Base-by-base conservation (phyloP, 202 grass and related monocot species). In the Zoysia matrella region DNA sequence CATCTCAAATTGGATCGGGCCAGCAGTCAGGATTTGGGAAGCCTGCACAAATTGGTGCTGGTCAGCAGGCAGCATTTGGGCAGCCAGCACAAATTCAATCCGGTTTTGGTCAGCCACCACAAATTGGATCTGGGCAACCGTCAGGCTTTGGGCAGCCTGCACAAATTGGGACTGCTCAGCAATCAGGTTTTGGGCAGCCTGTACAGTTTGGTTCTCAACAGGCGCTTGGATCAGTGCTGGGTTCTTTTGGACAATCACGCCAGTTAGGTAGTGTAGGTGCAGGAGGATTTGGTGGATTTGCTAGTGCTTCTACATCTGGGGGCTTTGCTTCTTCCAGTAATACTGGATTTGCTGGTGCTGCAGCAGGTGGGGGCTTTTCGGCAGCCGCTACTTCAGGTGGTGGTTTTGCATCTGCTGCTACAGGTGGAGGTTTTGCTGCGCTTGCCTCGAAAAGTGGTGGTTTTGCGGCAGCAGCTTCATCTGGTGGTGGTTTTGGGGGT, bases 201-300 rank as follows among this genome's bases (percentile, higher is more conserved):
- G 73, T 89, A 80, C 95, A 95, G 53, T 87, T 98, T 81, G 95
- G 89, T 84, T 77, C 87, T 77, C 90, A 94, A 79, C 92, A 95
- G 80, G 92, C 72, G 0, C 88, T 98, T 82, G 92, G 92, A 72
- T 95, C 89, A 72, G 95, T 91, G 82, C 84, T 94, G 67, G 92
- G 94, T 80, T 84, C 94, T 88, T 97, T 94, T 70, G 94, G 94
- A 81, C 91, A 97, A 85, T 92, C 94, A 30, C 94, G 92, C 50
- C 94, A 97, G 75, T 61, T 92, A 63, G 94, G 94, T 88, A 81
- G 83, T 7, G 82, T 90, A 71, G 78, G 84, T 74, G 72, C 80
- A 69, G 87, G 87, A 71, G 87, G 79, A 80, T 81, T 87, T 77
- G 82, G 90, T 88, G 86, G 92, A 52, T 91, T 91, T 84, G 74